Evolutionary conservation across 2,329 filamentous ascomycete species (phyloP), one percentile per base, ranked within the genome.

Genomic region (Pseudovirgaria hyperparasitica): DNA sequence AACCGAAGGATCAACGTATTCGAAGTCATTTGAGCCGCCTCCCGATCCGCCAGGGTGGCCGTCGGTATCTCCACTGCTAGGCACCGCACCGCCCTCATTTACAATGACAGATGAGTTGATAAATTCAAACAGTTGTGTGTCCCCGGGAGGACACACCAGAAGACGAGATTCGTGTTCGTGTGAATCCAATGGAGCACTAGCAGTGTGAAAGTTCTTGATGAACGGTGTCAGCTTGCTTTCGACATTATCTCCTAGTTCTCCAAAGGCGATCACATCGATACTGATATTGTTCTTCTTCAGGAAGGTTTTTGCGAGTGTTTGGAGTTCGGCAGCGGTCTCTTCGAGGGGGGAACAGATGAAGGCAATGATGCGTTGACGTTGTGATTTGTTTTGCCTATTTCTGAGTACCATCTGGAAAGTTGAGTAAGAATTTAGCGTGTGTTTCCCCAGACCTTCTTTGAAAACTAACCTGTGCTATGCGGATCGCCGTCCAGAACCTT

Each of bases 211-310:
- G 36, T 78, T 79, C 36, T 92, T 81, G 57, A 93, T 85, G 65
- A 98, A 98, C 16, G 82, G 78, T 48, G 84, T 76, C 28, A 98
- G 73, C 63, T 96, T 96, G 53, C 81, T 73, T 29, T 80, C 81
- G 36, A 78, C 84, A 40, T 92, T 82, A 42, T 86, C 82, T 40
- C 90, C 82, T 28, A 93, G 70, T 45, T 98, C 87, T 41, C 90
- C 90, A 46, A 98, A 98, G 24, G 87, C 74, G 35, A 98, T 72
- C 48, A 98, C 87, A 56, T 98, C 90, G 49, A 98, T 82, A 35
- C 77, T 82, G 34, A 93, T 82, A 48, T 82, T 87, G 57, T 78
- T 80, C 70, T 98, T 98, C 74, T 96, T 98, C 85, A 96, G 96
- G 82, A 93, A 92, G 63, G 90, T 92, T 65, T 90, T 92, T 23